Base-by-base conservation (phyloP, 148 eudicot genomes). In the Talinum fruticosum region DNA sequence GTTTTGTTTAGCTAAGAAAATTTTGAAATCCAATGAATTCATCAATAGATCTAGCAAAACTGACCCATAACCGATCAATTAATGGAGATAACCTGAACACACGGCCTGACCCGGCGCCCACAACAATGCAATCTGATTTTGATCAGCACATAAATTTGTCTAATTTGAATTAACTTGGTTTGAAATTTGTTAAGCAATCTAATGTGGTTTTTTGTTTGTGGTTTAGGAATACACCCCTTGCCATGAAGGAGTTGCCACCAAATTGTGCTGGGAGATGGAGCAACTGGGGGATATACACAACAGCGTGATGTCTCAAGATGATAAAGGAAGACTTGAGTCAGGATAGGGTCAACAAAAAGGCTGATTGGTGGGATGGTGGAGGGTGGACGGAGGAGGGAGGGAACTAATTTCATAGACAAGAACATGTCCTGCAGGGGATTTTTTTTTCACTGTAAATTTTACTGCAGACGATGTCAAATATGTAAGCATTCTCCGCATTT, bases 161-260 rank as follows among this genome's bases (percentile, higher is more conserved):
- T 54, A 18, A 54, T 8, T 4, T 13, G 12, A 54, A 54, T 23
- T 3, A 8, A 18, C 1, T 18, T 24, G 24, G 21, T 2, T 54
- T 19, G 24, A 13, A 54, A 54, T 23, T 54, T 54, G 61, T 13
- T 53, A n/a, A 54, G 3, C 24, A 23, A 54, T 54, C 41, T 18
- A 19, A 21, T 36, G 72, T 59, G 6, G 0, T 76, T 57, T 75
- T 57, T 49, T 35, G 72, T 51, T 29, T 79, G 23, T 78, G 70
- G 73, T 29, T 23, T 47, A 92, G 97, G 99, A 96, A 62, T 93
- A 93, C 62, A 88, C 79, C 4, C 97, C 99, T 23, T 67, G 94
- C 73, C 99, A 96, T 74, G 97, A 96, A 79, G 80, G 92, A 75
- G 97, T 89, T 23, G 91, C 95, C n/a, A 78, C 95, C n/a, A 93